A percentile compares a stretch with the other conserved stretches of the same genome.
These are phyloP conservation scores for Podila verticillata DNA, from an alignment of 192 early-diverging fungal species.

Conservation along the genomic window DNA sequence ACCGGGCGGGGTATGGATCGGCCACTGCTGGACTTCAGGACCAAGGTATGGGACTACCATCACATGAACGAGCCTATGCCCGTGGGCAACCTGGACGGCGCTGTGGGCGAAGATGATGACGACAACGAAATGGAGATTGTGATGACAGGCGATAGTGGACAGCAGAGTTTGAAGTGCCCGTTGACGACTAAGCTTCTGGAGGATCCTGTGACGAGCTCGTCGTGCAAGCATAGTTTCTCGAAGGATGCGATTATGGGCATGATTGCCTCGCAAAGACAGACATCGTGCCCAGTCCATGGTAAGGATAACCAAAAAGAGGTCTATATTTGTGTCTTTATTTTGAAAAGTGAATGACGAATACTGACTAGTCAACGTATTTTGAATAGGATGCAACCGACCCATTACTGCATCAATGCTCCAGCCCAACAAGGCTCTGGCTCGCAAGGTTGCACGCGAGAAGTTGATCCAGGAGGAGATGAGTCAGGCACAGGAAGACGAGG, in stretches of 20 bases:
- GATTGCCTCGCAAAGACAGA: constrained; percentile 4
- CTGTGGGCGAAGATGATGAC: constrained; percentile 28
- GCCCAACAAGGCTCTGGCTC: constrained; percentile 57
- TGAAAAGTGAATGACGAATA: background rate
- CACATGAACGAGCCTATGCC: constrained; percentile 24
- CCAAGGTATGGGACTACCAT: constrained; percentile 44
- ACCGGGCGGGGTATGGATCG: constrained; percentile 22
- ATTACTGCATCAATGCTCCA: constrained; percentile 42
- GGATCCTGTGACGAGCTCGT: constrained; percentile 63
- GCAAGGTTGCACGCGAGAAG: constrained; percentile 54
- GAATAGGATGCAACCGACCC: constrained; percentile 52
- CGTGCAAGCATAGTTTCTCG: constrained; percentile 64
- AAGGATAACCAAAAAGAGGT: background rate
- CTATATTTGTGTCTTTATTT: background rate
- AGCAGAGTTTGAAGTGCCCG: constrained; percentile 55
- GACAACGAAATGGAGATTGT: constrained; percentile 43
- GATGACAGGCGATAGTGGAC: constrained; percentile 8
- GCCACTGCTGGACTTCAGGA: constrained; percentile 25
- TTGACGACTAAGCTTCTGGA: constrained; percentile 60
- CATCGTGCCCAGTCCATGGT: constrained; percentile 38
- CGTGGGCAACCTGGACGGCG: background rate
- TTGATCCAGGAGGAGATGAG: constrained; percentile 35
- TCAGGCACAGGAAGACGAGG: constrained; percentile 25
- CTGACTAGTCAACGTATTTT: background rate
- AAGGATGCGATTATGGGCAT: constrained; percentile 47